These are phyloP conservation scores for Vanilla planifolia DNA, from an alignment of 106 monocot species.

Conservation along the genomic window DNA sequence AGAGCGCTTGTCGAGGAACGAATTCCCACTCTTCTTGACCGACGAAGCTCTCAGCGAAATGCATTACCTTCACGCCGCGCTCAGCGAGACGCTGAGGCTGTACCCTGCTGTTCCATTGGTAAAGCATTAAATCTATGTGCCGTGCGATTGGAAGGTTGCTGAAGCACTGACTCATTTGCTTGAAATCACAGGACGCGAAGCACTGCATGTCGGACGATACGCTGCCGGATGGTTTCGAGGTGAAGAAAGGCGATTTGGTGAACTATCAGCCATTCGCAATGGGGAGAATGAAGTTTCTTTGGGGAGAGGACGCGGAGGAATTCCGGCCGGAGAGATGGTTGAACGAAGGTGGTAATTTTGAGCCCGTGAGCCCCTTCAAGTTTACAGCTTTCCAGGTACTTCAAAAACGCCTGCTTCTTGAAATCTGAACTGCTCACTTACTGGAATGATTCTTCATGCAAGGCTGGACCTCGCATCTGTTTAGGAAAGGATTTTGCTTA, in stretches of 20 bases:
- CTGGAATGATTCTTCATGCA: not conserved
- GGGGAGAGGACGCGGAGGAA: constrained; percentile 60
- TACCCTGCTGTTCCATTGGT: constrained; percentile 66
- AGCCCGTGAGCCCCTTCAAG: constrained; percentile 53
- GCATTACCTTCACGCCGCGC: constrained; percentile 64
- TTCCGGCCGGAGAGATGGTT: constrained; percentile 66
- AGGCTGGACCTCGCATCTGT: constrained; percentile 47
- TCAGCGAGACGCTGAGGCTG: constrained; percentile 60
- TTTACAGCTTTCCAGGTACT: constrained; percentile 59
- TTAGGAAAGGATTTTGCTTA: constrained; percentile 43
- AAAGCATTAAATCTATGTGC: not conserved
- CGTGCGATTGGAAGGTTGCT: too few relatives aligned
- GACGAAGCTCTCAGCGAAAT: constrained; percentile 42
- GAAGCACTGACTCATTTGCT: too few relatives aligned
- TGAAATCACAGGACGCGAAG: constrained; percentile 31
- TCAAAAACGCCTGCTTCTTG: too few relatives aligned
- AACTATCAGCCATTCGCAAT: constrained; percentile 45
- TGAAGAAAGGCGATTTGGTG: constrained; percentile 45
- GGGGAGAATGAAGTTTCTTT: constrained; percentile 58
- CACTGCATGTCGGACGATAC: constrained; percentile 43
- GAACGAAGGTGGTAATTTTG: constrained; percentile 28
- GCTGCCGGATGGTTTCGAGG: constrained; percentile 39
- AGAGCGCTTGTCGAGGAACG: not conserved
- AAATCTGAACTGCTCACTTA: too few relatives aligned
- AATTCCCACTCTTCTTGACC: constrained; percentile 25